These are phyloP conservation scores for Sporothrix brunneoviolacea DNA, from an alignment of 2,329 filamentous ascomycete genomes.

Conservation along the genomic window DNA sequence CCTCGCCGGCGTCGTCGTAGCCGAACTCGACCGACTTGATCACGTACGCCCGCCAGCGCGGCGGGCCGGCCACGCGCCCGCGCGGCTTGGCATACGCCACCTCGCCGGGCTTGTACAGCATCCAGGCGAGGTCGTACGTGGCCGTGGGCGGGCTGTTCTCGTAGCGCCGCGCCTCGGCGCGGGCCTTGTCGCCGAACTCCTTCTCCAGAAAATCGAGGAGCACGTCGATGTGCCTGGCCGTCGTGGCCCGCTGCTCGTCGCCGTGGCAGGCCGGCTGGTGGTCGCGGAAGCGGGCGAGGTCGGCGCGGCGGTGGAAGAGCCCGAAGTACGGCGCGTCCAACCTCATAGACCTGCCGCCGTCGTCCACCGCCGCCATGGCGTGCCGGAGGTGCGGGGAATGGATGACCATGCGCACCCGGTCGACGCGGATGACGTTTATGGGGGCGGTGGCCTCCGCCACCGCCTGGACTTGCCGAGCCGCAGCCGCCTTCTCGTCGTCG, in stretches of 20 bases:
- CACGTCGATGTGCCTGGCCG: constrained; percentile 38
- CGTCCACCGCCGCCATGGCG: constrained; percentile 38
- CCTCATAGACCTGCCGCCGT: constrained; percentile 30
- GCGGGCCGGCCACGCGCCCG: constrained; percentile 13
- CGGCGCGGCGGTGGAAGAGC: constrained; percentile 40
- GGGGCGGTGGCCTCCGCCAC: too few relatives aligned
- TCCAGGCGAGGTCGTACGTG: constrained; percentile 41
- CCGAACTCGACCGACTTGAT: constrained; percentile 28
- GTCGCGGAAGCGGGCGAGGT: constrained; percentile 35
- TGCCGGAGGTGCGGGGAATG: constrained; percentile 40
- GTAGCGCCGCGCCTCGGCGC: constrained; percentile 36
- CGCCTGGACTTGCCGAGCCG: too few relatives aligned
- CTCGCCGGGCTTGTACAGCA: constrained; percentile 39
- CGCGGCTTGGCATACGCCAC: constrained; percentile 35
- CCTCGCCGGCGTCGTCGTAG: not conserved
- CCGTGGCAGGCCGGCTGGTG: constrained; percentile 36
- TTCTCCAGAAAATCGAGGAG: constrained; percentile 38
- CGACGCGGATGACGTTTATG: too few relatives aligned
- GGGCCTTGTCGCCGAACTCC: constrained; percentile 31
- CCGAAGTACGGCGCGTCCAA: constrained; percentile 41
- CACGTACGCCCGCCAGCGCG: constrained; percentile 36
- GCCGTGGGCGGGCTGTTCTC: constrained; percentile 31
- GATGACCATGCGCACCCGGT: constrained; percentile 34
- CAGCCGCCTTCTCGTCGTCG: not conserved
- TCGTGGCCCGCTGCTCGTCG: constrained; percentile 34